These are phyloP conservation scores for Dimocarpus longan DNA, from an alignment of 345 rosid genomes.

Conservation along the genomic window DNA sequence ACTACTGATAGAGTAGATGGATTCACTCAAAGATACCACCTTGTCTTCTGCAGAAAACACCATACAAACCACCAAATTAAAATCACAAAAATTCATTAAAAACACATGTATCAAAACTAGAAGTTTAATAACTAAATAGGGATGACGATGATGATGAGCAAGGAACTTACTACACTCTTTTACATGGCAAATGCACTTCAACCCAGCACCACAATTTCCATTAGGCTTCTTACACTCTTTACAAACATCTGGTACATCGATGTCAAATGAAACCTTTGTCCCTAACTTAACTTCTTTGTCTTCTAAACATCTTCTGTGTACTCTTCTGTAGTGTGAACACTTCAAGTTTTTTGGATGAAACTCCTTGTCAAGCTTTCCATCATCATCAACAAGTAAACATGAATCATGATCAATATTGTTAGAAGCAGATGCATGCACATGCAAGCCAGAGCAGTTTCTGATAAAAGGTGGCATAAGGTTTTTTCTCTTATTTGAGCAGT, in stretches of 20 bases:
- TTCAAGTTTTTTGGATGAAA: constrained; percentile 46
- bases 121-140: no score
- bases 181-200: constrained; percentile 68
- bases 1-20: constrained; percentile 12
- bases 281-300: constrained; percentile 35
- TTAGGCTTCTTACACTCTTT: constrained; percentile 53
- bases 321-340: constrained; percentile 39
- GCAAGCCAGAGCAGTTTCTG: constrained; percentile 24
- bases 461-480: constrained; percentile 6
- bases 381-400: constrained; percentile 36
- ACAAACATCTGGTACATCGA: constrained; percentile 63
- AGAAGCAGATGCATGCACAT: constrained; percentile 17
- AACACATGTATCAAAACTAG: no score
- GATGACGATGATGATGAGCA: not conserved
- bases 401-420: constrained; percentile 20
- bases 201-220: constrained; percentile 68
- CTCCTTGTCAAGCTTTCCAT: constrained; percentile 25
- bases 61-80: not conserved
- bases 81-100: no score
- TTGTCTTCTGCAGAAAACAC: constrained; percentile 45
- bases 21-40: constrained; percentile 33
- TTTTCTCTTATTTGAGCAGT: constrained; percentile 31
- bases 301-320: constrained; percentile 24
- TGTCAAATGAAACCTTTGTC: constrained; percentile 52
- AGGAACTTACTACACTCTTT: constrained; percentile 60